Evolutionary conservation across 106 monocot genomes (phyloP), one percentile per base, ranked within the genome.

Genomic region (Acorus gramineus): DNA sequence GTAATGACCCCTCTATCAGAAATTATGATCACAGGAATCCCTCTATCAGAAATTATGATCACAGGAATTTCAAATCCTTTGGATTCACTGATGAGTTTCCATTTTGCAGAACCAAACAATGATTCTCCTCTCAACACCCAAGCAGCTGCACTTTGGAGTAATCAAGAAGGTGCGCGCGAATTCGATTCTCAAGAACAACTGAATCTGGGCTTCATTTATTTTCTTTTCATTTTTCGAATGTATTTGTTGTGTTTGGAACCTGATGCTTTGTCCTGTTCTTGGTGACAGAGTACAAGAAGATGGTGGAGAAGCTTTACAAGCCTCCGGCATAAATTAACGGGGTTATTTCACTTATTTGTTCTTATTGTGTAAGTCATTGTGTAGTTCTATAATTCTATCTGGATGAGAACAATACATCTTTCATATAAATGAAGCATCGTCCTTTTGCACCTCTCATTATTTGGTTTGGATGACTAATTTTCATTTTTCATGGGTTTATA

Each of bases 111-210:
- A 54, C 96, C 96, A 28, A 96, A 96, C 76, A 96, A 96, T 66
- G 96, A 90, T 1, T 96, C 91, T 43, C 96, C 96, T 42, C 81
- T 96, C 63, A 96, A 96, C 72, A 79, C 85, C 53, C 96, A 96
- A 73, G 96, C 96, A 47, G 96, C 96, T 53, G 76, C 82, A 54
- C 78, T 96, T 45, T 96, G 87, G 96, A 70, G 9, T 51, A 85
- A 96, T 68, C 96, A 87, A 87, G 82, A 80, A 84, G 93, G 93
- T 94, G 8, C 3, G 6, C 7, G 6, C 43, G 9, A 45, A 8
- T 14, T 8, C 48, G 11, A 59, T 44, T 49, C 49, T 11, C 10
- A 14, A 42, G 47, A 2, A 51, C 64, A 13, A 3, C 51, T 28
- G 28, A 28, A 28, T 28, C 28, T 28, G 28, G 28, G 28, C 28